Evolutionary conservation across 2,329 filamentous ascomycete species (phyloP).

Genomic region (Chaetomium olivaceum): DNA sequence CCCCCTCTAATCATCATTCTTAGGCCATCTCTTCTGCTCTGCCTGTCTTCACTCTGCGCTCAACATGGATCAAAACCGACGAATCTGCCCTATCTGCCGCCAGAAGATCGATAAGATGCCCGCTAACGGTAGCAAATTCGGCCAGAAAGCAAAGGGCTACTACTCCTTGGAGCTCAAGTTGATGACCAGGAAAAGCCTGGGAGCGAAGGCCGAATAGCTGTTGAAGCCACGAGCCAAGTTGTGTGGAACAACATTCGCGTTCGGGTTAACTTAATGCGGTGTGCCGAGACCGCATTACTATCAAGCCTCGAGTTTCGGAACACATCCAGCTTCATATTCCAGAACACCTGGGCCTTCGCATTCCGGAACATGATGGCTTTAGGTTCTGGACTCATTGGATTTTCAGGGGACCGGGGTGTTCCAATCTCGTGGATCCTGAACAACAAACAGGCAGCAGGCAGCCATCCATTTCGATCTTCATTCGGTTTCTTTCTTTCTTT

Average conservation of each 20-base stretch:
- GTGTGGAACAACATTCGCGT: background rate
- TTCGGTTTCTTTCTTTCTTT: background rate
- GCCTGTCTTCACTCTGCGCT: conserved; percentile 63
- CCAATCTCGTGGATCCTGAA: too few species aligned
- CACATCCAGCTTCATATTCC: background rate
- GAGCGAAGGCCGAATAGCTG: background rate
- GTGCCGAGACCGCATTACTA: background rate
- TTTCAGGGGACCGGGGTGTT: too few species aligned
- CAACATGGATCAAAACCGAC: conserved; percentile 55
- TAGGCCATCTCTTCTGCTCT: conserved; percentile 66
- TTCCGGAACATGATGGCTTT: background rate
- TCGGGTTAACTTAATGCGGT: background rate
- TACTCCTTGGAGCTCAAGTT: conserved; percentile 64
- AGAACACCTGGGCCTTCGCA: background rate
- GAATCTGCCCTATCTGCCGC: conserved; percentile 65
- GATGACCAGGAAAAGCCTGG: conserved; percentile 55
- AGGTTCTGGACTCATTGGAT: background rate
- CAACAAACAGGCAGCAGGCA: background rate
- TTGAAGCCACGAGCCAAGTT: background rate
- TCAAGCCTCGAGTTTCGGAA: background rate
- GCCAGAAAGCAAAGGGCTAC: conserved; percentile 48
- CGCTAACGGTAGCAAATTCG: conserved; percentile 23
- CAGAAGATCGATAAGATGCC: conserved; percentile 55
- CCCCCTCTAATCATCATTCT: conserved; percentile 16
- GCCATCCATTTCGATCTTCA: background rate